Evolutionary conservation across 2,329 filamentous ascomycete species (phyloP).

Genomic region (Phialocephala subalpina): DNA sequence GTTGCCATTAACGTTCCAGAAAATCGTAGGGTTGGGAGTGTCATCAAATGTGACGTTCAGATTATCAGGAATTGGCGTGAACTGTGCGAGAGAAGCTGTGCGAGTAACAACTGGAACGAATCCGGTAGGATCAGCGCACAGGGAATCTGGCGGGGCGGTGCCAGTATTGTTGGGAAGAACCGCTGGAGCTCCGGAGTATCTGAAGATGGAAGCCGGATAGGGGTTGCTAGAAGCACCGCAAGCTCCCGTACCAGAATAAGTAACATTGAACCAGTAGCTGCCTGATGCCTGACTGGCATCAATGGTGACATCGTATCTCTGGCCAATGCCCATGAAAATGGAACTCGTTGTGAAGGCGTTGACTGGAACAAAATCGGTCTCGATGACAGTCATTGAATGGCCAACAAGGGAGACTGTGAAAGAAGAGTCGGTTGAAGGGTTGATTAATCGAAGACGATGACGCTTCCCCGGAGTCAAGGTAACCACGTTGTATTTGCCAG

Average conservation of each 20-base stretch:
- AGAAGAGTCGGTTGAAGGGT: conserved; percentile 7
- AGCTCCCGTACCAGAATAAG: conserved; percentile 17
- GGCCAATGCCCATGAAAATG: conserved; percentile 52
- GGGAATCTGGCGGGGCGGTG: conserved; percentile 10
- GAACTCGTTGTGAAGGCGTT: conserved; percentile 56
- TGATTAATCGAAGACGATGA: conserved; percentile 14
- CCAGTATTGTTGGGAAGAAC: conserved; percentile 15
- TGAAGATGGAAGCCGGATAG: conserved; percentile 21
- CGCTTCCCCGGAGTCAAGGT: conserved; percentile 13
- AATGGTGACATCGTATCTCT: conserved; percentile 53
- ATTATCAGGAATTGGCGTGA: background rate
- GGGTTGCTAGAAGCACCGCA: conserved; percentile 21
- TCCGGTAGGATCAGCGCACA: conserved; percentile 8
- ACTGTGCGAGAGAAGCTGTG: background rate
- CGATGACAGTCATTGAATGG: conserved; percentile 64
- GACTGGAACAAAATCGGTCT: conserved; percentile 64
- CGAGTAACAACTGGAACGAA: conserved; percentile 9
- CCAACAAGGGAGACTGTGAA: conserved; percentile 55
- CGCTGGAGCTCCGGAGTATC: conserved; percentile 20
- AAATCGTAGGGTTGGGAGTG: background rate
- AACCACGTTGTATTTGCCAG: conserved; percentile 4
- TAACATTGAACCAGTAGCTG: conserved; percentile 61
- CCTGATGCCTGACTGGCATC: conserved; percentile 50
- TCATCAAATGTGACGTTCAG: background rate
- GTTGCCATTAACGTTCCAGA: conserved; percentile 26